Evolutionary conservation across 2,329 filamentous ascomycete genomes (phyloP).

Genomic region (Dichotomopilus funicola): DNA sequence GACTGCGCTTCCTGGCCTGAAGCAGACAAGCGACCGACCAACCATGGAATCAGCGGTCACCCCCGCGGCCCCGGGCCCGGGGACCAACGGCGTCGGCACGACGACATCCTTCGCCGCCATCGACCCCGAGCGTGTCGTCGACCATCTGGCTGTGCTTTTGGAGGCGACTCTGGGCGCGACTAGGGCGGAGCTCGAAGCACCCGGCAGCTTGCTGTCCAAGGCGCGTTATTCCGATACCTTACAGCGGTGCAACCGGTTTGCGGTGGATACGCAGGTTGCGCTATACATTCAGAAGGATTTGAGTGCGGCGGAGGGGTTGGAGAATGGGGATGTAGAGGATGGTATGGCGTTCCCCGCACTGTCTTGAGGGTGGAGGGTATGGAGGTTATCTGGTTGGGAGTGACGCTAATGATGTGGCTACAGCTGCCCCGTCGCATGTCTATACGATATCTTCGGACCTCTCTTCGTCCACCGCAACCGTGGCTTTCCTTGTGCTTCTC

Average conservation of each 20-base stretch:
- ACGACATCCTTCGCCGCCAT: conserved; percentile 47
- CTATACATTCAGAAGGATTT: conserved; percentile 88
- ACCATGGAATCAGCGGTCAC: conserved; percentile 27
- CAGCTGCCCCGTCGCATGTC: conserved; percentile 45
- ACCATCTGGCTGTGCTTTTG: conserved; percentile 65
- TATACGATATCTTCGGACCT: conserved; percentile 82
- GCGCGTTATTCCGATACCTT: conserved; percentile 69
- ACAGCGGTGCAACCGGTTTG: conserved; percentile 82
- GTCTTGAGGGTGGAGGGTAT: neutral
- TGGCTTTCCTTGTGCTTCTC: conserved; percentile 79
- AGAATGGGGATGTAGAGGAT: conserved; percentile 42
- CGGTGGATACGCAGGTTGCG: conserved; percentile 76
- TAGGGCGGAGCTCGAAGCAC: conserved; percentile 69
- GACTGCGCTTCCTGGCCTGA: neutral
- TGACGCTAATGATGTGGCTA: conserved; percentile 24
- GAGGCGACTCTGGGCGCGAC: conserved; percentile 68
- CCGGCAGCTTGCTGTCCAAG: conserved; percentile 76
- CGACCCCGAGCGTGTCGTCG: conserved; percentile 63
- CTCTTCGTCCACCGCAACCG: conserved; percentile 69
- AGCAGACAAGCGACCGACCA: too few species aligned
- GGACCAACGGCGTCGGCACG: conserved; percentile 40
- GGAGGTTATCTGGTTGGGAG: neutral
- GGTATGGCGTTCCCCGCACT: conserved; percentile 31
- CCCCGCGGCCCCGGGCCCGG: conserved; percentile 37
- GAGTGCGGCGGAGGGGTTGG: conserved; percentile 45